A percentile compares a stretch with the other conserved stretches of the same genome.
These are phyloP conservation scores for Phialophora tarda DNA, from an alignment of 2,329 filamentous ascomycete genomes.

Conservation along the genomic window DNA sequence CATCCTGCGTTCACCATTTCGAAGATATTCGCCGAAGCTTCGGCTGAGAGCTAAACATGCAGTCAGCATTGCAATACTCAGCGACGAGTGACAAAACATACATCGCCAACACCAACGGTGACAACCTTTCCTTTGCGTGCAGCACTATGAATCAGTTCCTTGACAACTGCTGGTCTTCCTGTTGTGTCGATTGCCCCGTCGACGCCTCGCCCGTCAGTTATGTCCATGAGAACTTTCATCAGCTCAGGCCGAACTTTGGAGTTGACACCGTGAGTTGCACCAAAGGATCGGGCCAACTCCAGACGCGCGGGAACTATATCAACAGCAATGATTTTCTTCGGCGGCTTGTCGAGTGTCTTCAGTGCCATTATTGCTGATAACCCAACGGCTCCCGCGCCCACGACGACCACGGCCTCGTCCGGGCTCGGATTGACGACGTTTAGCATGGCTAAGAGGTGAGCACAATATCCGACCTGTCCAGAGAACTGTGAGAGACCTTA, in stretches of 20 bases:
- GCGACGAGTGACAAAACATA: conserved; percentile 14
- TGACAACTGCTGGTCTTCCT: conserved; percentile 32
- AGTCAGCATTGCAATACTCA: conserved; percentile 15
- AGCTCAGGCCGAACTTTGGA: conserved; percentile 42
- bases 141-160: conserved; percentile 35
- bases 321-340: conserved; percentile 50
- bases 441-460: conserved; percentile 35
- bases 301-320: conserved; percentile 53
- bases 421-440: conserved; percentile 35
- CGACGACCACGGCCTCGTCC: conserved; percentile 41
- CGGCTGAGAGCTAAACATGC: conserved; percentile 26
- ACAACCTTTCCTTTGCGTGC: conserved; percentile 39
- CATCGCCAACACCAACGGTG: conserved; percentile 37
- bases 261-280: conserved; percentile 53
- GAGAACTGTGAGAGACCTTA: conserved; percentile 8
- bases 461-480: neutral
- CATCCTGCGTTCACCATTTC: conserved; percentile 38
- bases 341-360: conserved; percentile 39
- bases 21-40: conserved; percentile 37
- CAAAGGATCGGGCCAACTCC: conserved; percentile 51
- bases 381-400: conserved; percentile 45
- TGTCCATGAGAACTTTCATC: conserved; percentile 41
- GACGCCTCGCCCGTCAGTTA: conserved; percentile 38
- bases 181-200: conserved; percentile 39
- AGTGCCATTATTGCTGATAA: conserved; percentile 45